Conservation (phyloP, 1,139 yeast species). For the Pichia norvegensis region DNA sequence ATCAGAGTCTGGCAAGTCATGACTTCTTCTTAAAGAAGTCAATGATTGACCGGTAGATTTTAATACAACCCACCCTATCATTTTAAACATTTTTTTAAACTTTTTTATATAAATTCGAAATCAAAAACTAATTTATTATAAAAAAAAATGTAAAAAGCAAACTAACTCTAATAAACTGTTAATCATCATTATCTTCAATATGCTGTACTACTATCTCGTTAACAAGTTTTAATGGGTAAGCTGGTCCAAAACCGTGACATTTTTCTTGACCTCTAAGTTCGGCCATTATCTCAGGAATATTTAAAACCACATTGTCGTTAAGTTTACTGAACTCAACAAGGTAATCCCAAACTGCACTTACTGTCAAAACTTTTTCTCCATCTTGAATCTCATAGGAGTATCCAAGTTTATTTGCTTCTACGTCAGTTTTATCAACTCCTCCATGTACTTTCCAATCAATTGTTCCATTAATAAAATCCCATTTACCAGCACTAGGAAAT, state of each 20-base stretch:
- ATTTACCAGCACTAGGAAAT: conserved; percentile 14
- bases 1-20: conserved; percentile 99
- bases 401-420: conserved; percentile 6
- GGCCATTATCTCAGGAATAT: conserved; percentile 51
- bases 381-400: conserved; percentile 26
- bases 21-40: conserved; percentile 58
- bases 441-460: conserved; percentile 16
- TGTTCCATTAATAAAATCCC: conserved; percentile 23
- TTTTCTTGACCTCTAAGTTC: conserved; percentile 56
- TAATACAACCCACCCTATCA: not conserved
- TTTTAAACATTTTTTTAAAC: not conserved
- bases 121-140: not conserved
- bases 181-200: conserved; percentile 4
- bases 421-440: not conserved
- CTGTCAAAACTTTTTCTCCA: conserved; percentile 45
- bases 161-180: not conserved
- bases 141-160: not conserved
- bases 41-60: not conserved
- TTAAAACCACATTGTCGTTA: conserved; percentile 43
- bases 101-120: conserved; percentile 1
- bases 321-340: conserved; percentile 42
- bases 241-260: conserved; percentile 84
- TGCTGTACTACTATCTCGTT: conserved; percentile 30
- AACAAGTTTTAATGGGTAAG: conserved; percentile 48
- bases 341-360: conserved; percentile 82